A percentile compares a stretch with the other conserved stretches of the same genome.
Conservation (phyloP, 2,329 filamentous ascomycete species). For the Nakataea oryzae region DNA sequence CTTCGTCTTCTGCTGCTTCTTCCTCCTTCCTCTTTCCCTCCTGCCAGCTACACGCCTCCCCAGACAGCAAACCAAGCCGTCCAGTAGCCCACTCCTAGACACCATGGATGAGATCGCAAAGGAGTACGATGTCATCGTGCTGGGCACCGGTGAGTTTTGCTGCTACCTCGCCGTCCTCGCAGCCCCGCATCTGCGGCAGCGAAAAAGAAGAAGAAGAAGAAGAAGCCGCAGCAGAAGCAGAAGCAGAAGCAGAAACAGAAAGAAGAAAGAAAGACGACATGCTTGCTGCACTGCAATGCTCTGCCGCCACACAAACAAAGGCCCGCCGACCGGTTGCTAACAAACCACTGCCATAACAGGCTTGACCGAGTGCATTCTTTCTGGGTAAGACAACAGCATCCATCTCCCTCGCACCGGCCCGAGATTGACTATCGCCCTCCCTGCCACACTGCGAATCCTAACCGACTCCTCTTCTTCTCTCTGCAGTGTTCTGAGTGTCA, state of each 20-base stretch:
- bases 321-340: not conserved
- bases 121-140: constrained; percentile 97
- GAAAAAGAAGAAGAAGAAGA: too few species aligned
- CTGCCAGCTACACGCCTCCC: not conserved
- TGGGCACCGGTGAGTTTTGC: constrained; percentile 77
- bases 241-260: too few species aligned
- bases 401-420: not conserved
- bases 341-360: constrained; percentile 38
- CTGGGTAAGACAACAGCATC: constrained; percentile 54
- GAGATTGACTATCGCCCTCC: not conserved
- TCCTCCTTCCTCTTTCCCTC: constrained; percentile 5
- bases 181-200: constrained; percentile 5
- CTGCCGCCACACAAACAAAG: too few species aligned
- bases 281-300: not conserved
- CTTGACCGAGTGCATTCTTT: constrained; percentile 97
- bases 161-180: not conserved
- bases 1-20: too few species aligned
- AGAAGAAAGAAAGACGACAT: too few species aligned
- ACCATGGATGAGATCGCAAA: constrained; percentile 96
- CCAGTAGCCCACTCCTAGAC: not conserved
- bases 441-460: not conserved
- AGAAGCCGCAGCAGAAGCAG: too few species aligned
- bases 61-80: not conserved
- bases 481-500: constrained; percentile 82
- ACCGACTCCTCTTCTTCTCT: not conserved